A percentile compares a stretch with the other conserved stretches of the same genome.
Evolutionary conservation across 768 basidiomycete genomes (phyloP).

Genomic region (Royoungia palumana): DNA sequence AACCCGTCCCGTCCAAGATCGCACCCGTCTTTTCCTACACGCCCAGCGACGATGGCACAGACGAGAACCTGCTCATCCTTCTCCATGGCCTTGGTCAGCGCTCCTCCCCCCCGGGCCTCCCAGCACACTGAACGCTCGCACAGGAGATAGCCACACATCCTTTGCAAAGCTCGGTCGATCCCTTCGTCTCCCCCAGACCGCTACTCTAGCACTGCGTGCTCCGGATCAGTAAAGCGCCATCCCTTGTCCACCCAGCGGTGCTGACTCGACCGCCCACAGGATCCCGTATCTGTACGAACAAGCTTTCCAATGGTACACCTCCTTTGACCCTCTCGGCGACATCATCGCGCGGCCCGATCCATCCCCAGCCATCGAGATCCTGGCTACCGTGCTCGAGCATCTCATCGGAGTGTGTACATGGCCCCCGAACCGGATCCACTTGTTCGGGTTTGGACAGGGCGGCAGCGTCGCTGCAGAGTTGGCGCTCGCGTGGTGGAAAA

Average conservation of each 20-base stretch:
- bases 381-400: conserved; percentile 51
- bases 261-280: conserved; percentile 36
- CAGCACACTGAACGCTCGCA: not conserved
- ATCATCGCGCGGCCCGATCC: conserved; percentile 70
- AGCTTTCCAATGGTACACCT: conserved; percentile 83
- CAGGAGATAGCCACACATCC: conserved; percentile 79
- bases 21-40: conserved; percentile 61
- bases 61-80: conserved; percentile 81
- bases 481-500: conserved; percentile 54
- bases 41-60: conserved; percentile 77
- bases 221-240: conserved; percentile 55
- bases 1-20: conserved; percentile 49
- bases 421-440: conserved; percentile 67
- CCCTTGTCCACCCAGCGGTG: not conserved
- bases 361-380: conserved; percentile 55
- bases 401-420: conserved; percentile 62
- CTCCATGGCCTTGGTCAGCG: conserved; percentile 79
- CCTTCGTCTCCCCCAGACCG: conserved; percentile 87
- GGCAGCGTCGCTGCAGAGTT: conserved; percentile 75
- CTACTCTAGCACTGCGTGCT: conserved; percentile 74
- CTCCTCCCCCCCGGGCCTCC: not conserved
- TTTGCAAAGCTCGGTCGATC: conserved; percentile 71
- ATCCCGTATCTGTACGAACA: conserved; percentile 77
- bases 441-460: conserved; percentile 89
- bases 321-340: conserved; percentile 79